These are phyloP conservation scores for Naganishia sp. DNA, from an alignment of 1,284 basidiomycete genomes.

Conservation along the genomic window DNA sequence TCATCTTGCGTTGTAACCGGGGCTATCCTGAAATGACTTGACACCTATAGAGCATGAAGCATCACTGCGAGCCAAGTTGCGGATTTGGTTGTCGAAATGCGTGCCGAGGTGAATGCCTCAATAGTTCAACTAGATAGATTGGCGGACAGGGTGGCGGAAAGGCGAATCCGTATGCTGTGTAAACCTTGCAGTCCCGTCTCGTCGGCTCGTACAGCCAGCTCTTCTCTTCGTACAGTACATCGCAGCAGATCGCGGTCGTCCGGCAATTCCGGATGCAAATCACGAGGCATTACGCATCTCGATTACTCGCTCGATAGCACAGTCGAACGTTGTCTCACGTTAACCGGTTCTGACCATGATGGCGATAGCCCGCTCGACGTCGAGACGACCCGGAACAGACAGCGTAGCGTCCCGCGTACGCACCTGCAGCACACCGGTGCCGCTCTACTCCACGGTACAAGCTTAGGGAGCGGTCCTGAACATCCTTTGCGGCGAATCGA, in stretches of 20 bases:
- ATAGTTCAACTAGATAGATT: no score
- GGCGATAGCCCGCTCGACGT: no score
- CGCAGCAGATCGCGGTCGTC: background rate
- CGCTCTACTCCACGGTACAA: no score
- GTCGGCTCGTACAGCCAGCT: background rate
- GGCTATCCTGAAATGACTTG: slow-evolving; percentile 29
- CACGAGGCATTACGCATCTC: slow-evolving; percentile 20
- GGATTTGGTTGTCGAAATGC: no score
- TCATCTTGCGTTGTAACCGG: slow-evolving; percentile 27
- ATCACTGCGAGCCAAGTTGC: background rate
- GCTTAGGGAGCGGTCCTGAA: no score
- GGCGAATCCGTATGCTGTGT: background rate
- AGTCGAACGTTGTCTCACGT: slow-evolving; percentile 11
- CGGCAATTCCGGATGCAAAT: slow-evolving; percentile 17
- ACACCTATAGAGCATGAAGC: slow-evolving; percentile 25
- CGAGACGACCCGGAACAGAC: no score
- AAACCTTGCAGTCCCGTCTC: background rate
- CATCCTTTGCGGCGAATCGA: no score
- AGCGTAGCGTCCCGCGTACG: no score
- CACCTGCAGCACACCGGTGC: no score
- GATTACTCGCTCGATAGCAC: slow-evolving; percentile 5
- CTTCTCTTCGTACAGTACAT: no score
- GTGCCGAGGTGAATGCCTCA: background rate
- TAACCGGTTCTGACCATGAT: no score
- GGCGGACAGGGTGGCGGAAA: background rate